Base-by-base conservation (phyloP, 176 grass and related monocot species). In the Avena insularis region DNA sequence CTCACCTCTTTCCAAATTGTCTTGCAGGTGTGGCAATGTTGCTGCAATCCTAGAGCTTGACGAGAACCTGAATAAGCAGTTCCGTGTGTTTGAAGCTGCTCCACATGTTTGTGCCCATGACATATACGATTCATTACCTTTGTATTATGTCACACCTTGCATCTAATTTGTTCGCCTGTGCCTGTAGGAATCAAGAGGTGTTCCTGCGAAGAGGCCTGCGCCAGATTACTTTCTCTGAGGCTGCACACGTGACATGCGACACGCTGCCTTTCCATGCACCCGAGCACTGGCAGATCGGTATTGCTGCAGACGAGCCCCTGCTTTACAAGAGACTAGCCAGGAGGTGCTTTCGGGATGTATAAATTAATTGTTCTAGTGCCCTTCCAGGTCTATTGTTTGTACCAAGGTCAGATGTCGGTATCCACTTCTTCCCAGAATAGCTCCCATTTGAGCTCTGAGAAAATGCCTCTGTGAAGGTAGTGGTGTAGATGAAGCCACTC, bases 31-130 rank as follows among this genome's bases (percentile, higher is more conserved):
- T 86, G 97, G 97, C 63, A 99, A 99, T 92, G 94, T 99, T 45
- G 97, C 97, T 91, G 97, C 97, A 84, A 99, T 99, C 83, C 92
- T 99, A 31, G 97, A 94, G 91, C 85, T 99, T 90, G 94, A 96
- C 66, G 94, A 96, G 92, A 99, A 94, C 87, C 86, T 99, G 40
- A 89, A 90, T 77, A 94, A 96, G 85, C 77, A 96, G 80, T 99
- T 99, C 65, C 87, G 92, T 2, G 97, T 99, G 29, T 99, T 99
- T 87, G 97, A 99, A 90, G 94, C 97, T 21, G 97, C 97, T 38
- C 94, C 97, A 59, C 97, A 96, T 93, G 97, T 99, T 89, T 54
- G 94, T 94, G 35, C 48, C 84, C 61, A 23, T 10, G 19, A 84
- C 79, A 38, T 78, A 78, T 53, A 13, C 36, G 13, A 61, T 69